Percentiles rank a stretch among this genome's conserved stretches.
phyloP scores from a whole-genome alignment of 2,329 filamentous ascomycete species.

The Epichloe sp. region DNA sequence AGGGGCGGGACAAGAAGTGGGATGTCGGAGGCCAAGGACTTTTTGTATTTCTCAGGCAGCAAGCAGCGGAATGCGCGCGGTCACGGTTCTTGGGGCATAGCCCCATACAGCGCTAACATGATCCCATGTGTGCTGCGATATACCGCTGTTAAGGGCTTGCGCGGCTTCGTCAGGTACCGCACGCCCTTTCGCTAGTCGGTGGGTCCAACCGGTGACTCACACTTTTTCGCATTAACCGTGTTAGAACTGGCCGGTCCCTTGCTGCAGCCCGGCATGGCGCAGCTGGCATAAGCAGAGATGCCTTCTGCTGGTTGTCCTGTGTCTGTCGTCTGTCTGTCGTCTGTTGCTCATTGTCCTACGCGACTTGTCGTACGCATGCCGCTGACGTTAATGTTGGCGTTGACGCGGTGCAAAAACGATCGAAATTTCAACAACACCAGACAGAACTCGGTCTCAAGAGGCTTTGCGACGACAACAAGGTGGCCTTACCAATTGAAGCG shows the following conservation, averaged over 20 bases:
- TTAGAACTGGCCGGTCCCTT: slow-evolving; percentile 15
- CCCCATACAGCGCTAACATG: slow-evolving; percentile 2
- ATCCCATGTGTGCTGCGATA: background rate
- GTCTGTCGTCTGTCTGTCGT: background rate
- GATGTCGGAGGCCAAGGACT: slow-evolving; percentile 14
- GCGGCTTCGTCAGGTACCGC: slow-evolving; percentile 5
- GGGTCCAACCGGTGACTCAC: slow-evolving; percentile 23
- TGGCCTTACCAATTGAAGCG: background rate
- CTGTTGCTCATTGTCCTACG: background rate
- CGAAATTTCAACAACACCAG: background rate
- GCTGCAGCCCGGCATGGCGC: background rate
- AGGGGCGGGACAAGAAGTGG: slow-evolving; percentile 13
- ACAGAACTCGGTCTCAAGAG: background rate
- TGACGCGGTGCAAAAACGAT: background rate
- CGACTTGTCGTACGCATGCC: no score
- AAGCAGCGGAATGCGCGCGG: slow-evolving; percentile 13
- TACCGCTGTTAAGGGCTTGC: background rate
- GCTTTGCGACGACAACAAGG: background rate
- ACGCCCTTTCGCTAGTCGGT: slow-evolving; percentile 14
- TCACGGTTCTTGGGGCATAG: background rate
- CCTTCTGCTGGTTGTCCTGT: background rate
- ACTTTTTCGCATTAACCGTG: slow-evolving; percentile 16
- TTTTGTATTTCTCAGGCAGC: slow-evolving; percentile 37
- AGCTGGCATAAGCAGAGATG: background rate
- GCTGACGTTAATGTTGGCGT: background rate